Evolutionary conservation across 352 stramenopile genomes (phyloP).

Genomic region (Phytophthora litchii): DNA sequence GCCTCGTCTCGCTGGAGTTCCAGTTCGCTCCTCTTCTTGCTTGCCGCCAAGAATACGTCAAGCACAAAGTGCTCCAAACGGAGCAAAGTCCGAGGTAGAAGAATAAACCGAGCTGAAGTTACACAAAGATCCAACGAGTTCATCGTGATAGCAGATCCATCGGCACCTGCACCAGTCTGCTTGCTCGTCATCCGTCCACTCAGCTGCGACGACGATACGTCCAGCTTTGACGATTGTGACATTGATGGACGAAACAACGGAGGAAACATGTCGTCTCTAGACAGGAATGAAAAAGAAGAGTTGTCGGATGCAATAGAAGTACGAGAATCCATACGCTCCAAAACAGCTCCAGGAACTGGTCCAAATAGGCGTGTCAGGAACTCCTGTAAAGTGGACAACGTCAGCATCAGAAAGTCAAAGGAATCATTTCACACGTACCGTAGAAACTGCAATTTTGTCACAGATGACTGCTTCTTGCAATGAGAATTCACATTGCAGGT

Average conservation of each 20-base stretch:
- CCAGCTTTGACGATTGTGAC: slow-evolving; percentile 27
- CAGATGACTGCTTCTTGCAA: slow-evolving; percentile 44
- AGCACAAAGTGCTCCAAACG: slow-evolving; percentile 64
- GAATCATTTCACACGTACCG: slow-evolving; percentile 31
- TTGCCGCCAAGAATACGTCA: slow-evolving; percentile 53
- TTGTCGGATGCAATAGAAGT: slow-evolving; percentile 33
- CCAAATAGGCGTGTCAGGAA: slow-evolving; percentile 48
- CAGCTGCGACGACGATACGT: slow-evolving; percentile 34
- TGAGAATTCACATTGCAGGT: slow-evolving; percentile 49
- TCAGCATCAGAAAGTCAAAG: slow-evolving; percentile 8
- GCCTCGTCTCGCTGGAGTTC: slow-evolving; percentile 45
- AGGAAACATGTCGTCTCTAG: slow-evolving; percentile 23
- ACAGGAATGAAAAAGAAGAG: slow-evolving; percentile 37
- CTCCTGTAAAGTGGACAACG: slow-evolving; percentile 33
- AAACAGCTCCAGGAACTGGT: slow-evolving; percentile 32
- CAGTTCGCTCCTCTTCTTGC: slow-evolving; percentile 46
- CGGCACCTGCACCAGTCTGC: background rate
- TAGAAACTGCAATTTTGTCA: slow-evolving; percentile 56
- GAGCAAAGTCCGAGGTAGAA: slow-evolving; percentile 56
- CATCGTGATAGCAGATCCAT: slow-evolving; percentile 18
- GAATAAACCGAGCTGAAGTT: slow-evolving; percentile 52
- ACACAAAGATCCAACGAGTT: slow-evolving; percentile 43
- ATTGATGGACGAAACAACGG: slow-evolving; percentile 20
- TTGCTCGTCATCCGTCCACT: slow-evolving; percentile 33
- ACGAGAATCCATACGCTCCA: slow-evolving; percentile 30